These are phyloP conservation scores for Pythium myriotylum DNA, from an alignment of 352 stramenopile genomes.

Conservation along the genomic window DNA sequence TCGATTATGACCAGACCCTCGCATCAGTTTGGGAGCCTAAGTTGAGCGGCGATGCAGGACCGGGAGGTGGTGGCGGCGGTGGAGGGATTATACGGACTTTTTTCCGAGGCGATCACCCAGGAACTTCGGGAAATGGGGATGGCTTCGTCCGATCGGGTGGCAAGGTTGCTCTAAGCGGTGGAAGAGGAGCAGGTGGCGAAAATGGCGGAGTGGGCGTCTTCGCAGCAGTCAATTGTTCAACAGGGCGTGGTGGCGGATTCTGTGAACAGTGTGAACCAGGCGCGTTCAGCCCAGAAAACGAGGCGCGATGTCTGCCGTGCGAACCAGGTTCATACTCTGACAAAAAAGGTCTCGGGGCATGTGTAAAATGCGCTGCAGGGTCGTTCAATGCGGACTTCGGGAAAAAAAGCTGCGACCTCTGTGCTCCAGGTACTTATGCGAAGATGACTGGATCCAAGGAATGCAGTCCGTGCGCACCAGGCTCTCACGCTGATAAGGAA, in stretches of 20 bases:
- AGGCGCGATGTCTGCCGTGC: constrained; percentile 68
- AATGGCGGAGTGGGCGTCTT: constrained; percentile 54
- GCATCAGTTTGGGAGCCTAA: constrained; percentile 36
- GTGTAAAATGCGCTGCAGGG: constrained; percentile 51
- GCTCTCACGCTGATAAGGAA: constrained; percentile 46
- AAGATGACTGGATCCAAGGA: constrained; percentile 44
- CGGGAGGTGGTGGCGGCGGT: constrained; percentile 45
- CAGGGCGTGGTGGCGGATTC: constrained; percentile 65
- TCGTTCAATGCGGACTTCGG: constrained; percentile 77
- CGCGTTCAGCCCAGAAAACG: constrained; percentile 57
- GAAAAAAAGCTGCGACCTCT: constrained; percentile 61
- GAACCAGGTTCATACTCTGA: constrained; percentile 65
- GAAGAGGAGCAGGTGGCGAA: constrained; percentile 47
- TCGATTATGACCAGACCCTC: neutral
- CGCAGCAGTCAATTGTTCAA: constrained; percentile 58
- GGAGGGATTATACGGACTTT: constrained; percentile 30
- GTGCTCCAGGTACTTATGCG: constrained; percentile 59
- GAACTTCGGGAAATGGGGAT: constrained; percentile 32
- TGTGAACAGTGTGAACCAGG: constrained; percentile 69
- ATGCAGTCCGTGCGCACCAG: constrained; percentile 60
- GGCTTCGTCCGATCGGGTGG: constrained; percentile 34
- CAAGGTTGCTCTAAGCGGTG: constrained; percentile 23
- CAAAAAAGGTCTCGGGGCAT: constrained; percentile 46
- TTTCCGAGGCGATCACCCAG: constrained; percentile 26
- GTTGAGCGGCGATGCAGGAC: constrained; percentile 27